Conservation (phyloP, 352 stramenopile genomes). For the Pilasporangium apinafurcum region DNA sequence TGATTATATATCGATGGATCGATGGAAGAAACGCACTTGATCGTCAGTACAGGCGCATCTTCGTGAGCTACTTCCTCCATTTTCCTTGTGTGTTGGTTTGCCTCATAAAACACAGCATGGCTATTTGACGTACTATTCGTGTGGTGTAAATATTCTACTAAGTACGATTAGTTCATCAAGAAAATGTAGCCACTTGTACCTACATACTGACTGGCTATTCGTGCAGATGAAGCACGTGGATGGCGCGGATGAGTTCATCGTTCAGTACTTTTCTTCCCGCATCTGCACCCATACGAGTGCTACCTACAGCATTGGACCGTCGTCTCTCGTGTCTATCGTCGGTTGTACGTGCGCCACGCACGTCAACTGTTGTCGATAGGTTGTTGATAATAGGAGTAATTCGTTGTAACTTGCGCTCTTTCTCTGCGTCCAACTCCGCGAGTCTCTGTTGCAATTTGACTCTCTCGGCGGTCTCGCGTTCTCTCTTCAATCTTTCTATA, state of each 20-base stretch:
- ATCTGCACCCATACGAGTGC: neutral
- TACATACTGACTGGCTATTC: too few species aligned
- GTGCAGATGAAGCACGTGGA: slow-evolving; percentile 29
- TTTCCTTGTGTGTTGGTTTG: too few species aligned
- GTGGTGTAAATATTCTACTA: too few species aligned
- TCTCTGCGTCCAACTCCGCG: slow-evolving; percentile 1
- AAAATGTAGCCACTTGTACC: too few species aligned
- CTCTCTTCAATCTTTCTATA: neutral
- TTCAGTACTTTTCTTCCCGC: slow-evolving; percentile 14
- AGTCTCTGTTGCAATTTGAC: slow-evolving; percentile 5
- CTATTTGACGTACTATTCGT: too few species aligned
- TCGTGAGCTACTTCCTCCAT: neutral
- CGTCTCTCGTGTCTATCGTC: too few species aligned
- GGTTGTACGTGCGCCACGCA: too few species aligned
- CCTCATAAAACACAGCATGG: too few species aligned
- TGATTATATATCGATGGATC: neutral
- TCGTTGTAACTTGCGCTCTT: neutral
- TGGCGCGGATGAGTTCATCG: slow-evolving; percentile 18
- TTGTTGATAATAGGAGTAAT: neutral
- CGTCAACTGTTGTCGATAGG: too few species aligned
- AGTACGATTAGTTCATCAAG: too few species aligned
- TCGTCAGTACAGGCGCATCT: slow-evolving; percentile 31
- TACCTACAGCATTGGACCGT: too few species aligned
- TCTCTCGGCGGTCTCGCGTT: slow-evolving; percentile 1
- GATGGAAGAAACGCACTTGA: slow-evolving; percentile 33